Conservation (phyloP, 345 rosid species). For the Populus ilicifolia region DNA sequence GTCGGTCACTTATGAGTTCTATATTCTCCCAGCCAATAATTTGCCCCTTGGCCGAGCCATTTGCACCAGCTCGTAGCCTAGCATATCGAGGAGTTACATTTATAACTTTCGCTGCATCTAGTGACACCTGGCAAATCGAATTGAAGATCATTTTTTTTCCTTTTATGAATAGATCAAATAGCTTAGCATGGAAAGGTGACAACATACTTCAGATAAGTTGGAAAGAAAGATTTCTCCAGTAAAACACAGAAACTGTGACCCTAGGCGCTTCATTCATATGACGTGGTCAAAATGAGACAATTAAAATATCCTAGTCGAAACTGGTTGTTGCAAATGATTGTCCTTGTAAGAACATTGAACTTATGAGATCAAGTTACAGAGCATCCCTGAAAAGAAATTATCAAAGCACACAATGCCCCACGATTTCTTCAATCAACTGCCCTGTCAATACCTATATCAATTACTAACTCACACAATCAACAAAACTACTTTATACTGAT, state of each 20-base stretch:
- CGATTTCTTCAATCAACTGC: not conserved
- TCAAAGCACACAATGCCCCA: not conserved
- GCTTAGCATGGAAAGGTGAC: not conserved
- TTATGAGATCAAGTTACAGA: not conserved
- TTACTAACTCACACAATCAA: not conserved
- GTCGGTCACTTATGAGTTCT: constrained; percentile 92
- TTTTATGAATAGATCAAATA: not conserved
- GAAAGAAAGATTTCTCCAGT: not conserved
- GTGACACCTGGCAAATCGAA: constrained; percentile 61
- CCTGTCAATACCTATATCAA: not conserved
- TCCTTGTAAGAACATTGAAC: not conserved
- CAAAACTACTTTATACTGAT: not conserved
- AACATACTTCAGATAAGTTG: not conserved
- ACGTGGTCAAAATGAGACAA: not conserved
- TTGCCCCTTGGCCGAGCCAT: constrained; percentile 75
- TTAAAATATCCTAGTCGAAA: not conserved
- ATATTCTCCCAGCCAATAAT: constrained; percentile 98
- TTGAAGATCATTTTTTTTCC: not conserved
- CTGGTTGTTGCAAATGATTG: not conserved
- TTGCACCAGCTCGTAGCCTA: constrained; percentile 57
- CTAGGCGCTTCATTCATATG: not conserved
- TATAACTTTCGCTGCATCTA: constrained; percentile 86
- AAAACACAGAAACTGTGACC: not conserved
- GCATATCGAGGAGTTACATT: constrained; percentile 96
- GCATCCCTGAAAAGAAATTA: not conserved